phyloP scores from a whole-genome alignment of 225 moss, liverwort and hornwort genomes.

The Neckera pumila region DNA sequence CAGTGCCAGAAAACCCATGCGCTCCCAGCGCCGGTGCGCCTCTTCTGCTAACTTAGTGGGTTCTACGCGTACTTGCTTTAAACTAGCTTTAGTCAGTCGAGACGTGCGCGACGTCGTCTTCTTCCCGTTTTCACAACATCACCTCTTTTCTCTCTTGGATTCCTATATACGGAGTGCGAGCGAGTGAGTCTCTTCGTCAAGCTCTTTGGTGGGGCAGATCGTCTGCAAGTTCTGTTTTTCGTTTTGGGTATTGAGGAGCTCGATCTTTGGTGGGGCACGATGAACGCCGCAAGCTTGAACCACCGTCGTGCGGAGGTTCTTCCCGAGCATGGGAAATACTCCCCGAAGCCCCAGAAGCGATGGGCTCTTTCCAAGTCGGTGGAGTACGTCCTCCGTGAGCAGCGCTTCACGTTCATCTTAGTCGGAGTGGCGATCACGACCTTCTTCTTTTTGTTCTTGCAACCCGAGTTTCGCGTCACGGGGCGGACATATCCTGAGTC shows the following conservation, averaged over 20 bases:
- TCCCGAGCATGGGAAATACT: not conserved
- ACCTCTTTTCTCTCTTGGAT: not conserved
- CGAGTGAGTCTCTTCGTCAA: not conserved
- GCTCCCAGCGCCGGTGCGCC: not conserved
- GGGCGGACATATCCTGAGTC: not conserved
- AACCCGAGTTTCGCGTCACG: not conserved
- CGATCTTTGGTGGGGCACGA: not conserved
- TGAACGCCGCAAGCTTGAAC: constrained; percentile 22
- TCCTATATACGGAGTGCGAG: not conserved
- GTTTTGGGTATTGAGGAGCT: not conserved
- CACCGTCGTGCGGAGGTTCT: constrained; percentile 31
- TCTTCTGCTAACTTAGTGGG: not conserved
- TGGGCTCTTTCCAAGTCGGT: constrained; percentile 9
- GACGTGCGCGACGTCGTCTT: not conserved
- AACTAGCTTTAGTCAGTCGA: not conserved
- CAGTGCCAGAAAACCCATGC: not conserved
- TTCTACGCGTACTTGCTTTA: not conserved
- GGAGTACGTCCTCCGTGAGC: constrained; percentile 38
- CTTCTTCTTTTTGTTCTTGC: constrained; percentile 21
- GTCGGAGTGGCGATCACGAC: constrained; percentile 27
- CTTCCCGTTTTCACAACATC: not conserved
- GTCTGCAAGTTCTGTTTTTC: not conserved
- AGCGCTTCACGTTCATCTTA: constrained; percentile 26
- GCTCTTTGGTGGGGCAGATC: not conserved
- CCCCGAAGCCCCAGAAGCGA: constrained; percentile 22